Evolutionary conservation across 2,329 filamentous ascomycete species (phyloP), one percentile per base, ranked within the genome.

Genomic region (Fusarium cyanostomum): DNA sequence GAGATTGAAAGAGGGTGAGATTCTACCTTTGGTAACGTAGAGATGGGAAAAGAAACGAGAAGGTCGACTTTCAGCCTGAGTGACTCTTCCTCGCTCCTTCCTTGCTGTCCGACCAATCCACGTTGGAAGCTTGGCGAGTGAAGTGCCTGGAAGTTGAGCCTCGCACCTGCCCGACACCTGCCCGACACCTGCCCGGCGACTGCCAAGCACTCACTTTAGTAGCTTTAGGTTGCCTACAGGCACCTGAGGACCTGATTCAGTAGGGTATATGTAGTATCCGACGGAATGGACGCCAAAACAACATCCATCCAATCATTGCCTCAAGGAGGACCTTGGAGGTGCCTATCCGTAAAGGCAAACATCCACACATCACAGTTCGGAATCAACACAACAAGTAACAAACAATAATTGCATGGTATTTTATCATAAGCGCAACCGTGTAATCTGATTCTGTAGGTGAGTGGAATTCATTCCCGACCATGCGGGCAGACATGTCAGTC

Each of bases 381-480:
- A 21, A 21, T 21, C 21, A 21, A 6, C 21, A 21, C 4, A 6
- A 21, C 21, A 6, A 6, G 4, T 21, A 21, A 41, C 35, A 51
- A 44, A 21, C 48, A 59, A 52, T 46, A 41, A 41, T 43, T 31
- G 5, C 38, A 41, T 30, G 13, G 21, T 54, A 49, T 64, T 50
- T 31, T 57, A 30, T 50, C 44, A 41, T 41, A 56, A 51, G 34
- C 46, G 27, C 54, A 46, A 34, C 38, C 54, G 15, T 46, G 38
- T 15, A 60, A 53, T 35, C 26, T 43, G 41, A 51, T 50, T 48
- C 13, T 43, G n/a, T 55, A 46, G 42, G 53, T 38, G 54, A 64
- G 58, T 52, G 46, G 61, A 69, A 66, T 46, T 61, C 38, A 41
- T 55, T 43, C 41, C 33, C 38, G 53, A 50, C 45, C 31, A 51